Evolutionary conservation across 148 eudicot genomes (phyloP).

Genomic region (Rhododendron kiyosumense): DNA sequence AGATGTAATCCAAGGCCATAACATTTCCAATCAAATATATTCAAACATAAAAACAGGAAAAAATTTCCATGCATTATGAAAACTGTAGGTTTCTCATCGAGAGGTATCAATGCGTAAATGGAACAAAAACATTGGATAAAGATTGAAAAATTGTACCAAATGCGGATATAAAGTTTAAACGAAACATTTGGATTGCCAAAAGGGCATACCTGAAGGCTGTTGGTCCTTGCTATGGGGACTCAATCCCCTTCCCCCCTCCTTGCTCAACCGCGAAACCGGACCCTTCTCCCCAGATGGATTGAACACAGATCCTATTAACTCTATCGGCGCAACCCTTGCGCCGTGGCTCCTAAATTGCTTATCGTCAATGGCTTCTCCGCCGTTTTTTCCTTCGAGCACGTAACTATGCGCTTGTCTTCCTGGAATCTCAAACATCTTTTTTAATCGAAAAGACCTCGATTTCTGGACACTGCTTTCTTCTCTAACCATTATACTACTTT

Average conservation of each 20-base stretch:
- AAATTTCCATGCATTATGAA: not conserved
- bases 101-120: not conserved
- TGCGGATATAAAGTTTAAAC: not conserved
- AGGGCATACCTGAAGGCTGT: slow-evolving; percentile 26
- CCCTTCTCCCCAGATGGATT: slow-evolving; percentile 1
- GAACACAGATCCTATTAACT: slow-evolving; percentile 7
- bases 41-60: not conserved
- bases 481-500: slow-evolving; percentile 11
- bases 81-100: not conserved
- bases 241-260: not conserved
- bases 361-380: not conserved
- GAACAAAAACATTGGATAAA: not conserved
- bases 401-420: slow-evolving; percentile 5
- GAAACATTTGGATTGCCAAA: not conserved
- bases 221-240: not conserved
- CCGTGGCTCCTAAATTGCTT: slow-evolving; percentile 7
- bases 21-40: not conserved
- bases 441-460: not conserved
- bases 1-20: not conserved
- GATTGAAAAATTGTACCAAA: not conserved
- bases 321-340: not conserved
- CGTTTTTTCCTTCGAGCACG: not conserved
- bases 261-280: slow-evolving; percentile 15
- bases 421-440: slow-evolving; percentile 14
- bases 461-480: slow-evolving; percentile 1